phyloP scores from a whole-genome alignment of 78 protist species.

The Salpingoeca rosetta region DNA sequence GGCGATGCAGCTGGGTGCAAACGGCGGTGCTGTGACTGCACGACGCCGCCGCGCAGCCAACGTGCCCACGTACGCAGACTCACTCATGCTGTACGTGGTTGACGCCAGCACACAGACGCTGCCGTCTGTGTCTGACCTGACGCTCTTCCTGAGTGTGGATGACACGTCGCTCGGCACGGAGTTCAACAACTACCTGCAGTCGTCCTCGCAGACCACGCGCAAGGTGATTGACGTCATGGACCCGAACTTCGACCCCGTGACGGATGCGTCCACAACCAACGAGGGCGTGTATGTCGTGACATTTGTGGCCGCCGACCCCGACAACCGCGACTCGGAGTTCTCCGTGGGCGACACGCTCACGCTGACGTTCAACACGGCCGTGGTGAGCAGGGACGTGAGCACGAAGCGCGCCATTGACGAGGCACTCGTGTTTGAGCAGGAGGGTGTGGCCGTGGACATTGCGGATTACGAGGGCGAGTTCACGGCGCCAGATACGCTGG shows the following conservation, averaged over 20 bases:
- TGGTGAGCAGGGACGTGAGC: background rate
- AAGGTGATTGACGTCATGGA: background rate
- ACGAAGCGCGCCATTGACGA: background rate
- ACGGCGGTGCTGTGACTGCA: too few species aligned
- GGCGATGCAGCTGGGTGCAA: too few species aligned
- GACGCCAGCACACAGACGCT: too few species aligned
- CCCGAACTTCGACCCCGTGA: background rate
- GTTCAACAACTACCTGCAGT: too few species aligned
- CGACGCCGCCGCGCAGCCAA: too few species aligned
- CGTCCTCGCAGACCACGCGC: too few species aligned
- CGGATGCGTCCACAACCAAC: background rate
- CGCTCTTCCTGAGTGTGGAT: too few species aligned
- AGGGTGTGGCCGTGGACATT: background rate
- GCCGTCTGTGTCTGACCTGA: too few species aligned
- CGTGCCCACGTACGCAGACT: too few species aligned
- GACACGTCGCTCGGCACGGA: too few species aligned
- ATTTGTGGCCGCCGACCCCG: slow-evolving; percentile 3
- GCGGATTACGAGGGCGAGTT: background rate
- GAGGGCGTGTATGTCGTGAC: background rate
- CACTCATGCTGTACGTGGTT: too few species aligned
- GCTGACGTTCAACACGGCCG: background rate
- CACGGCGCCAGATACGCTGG: background rate
- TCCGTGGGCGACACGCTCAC: slow-evolving; percentile 2
- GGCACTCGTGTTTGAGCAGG: background rate
- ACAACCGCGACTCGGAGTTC: background rate